Base-by-base conservation (phyloP, 345 rosid species). In the Angophora floribunda region DNA sequence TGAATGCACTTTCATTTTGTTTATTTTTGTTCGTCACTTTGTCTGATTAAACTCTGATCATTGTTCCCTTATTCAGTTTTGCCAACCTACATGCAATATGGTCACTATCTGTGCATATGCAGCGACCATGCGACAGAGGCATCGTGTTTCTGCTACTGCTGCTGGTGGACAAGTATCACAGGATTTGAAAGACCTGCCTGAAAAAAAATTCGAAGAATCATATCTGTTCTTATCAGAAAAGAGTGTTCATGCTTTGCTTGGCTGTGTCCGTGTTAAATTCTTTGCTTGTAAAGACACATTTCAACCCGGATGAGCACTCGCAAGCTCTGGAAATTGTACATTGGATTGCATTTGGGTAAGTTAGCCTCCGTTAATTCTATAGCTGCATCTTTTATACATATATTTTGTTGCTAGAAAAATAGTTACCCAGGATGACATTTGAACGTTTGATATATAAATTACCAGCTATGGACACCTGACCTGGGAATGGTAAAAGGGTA, bases 231-330 rank as follows among this genome's bases (percentile, higher is more conserved):
- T 88, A 75, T 92, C 94, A 6, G 67, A 89, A 51, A 93, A 57
- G 88, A 51, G 89, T 97, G 61, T 94, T 97, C 52, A 57, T 79
- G 24, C 86, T 90, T n/a, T 96, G 99, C 88, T 91, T 97, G 53
- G 93, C 92, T 11, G 86, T 95, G 82, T 92, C 98, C 89, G 89
- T 91, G 24, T 92, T 88, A 24, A 97, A 96, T 87, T 95, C 98
- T 15, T 86, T 96, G 91, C 89, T 95, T 85, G 94, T 98, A 85
- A 97, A 97, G 87, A 94, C 98, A 19, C 95, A 96, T 93, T 97
- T 97, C 95, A 94, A 95, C 90, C 99, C 97, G 13, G 99, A 98
- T 89, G 99, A 98, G 89, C 98, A 98, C 89, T 97, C 98, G 99
- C 98, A 98, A 88, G 92, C 97, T 86, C 98, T 95, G 57, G 99